Percentiles rank a stretch among this genome's conserved stretches.
These are phyloP conservation scores for Saccharomycopsis lassenensis DNA, from an alignment of 805 yeast species.

Conservation along the genomic window DNA sequence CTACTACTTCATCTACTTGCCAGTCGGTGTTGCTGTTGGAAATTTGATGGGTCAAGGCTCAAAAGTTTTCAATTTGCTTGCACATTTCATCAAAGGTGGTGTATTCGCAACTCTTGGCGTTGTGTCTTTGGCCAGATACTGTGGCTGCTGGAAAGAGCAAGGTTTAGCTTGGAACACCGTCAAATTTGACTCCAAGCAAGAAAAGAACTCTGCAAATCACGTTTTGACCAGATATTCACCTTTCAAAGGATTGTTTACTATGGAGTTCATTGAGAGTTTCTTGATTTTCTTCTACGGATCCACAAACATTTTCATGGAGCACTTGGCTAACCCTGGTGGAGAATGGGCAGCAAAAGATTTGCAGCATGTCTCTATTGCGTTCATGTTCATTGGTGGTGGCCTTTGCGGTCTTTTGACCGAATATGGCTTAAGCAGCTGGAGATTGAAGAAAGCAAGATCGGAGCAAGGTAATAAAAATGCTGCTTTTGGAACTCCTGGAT, in stretches of 20 bases:
- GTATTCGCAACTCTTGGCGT: conserved; percentile 73
- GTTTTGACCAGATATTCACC: conserved; percentile 22
- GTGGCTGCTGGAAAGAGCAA: conserved; percentile 61
- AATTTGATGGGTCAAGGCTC: conserved; percentile 56
- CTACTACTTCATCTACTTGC: conserved; percentile 44
- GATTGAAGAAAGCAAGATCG: conserved; percentile 34
- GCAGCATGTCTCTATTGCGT: conserved; percentile 86
- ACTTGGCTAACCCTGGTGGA: conserved; percentile 67
- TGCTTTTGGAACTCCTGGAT: conserved; percentile 54
- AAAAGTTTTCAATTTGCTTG: conserved; percentile 69
- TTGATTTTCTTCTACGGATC: conserved; percentile 80
- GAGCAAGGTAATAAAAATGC: too few relatives aligned
- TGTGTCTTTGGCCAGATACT: conserved; percentile 72
- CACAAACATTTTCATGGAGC: conserved; percentile 87
- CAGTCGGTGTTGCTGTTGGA: conserved; percentile 53
- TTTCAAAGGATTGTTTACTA: conserved; percentile 42
- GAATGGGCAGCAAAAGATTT: conserved; percentile 83
- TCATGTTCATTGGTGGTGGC: conserved; percentile 86
- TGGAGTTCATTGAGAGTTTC: conserved; percentile 77
- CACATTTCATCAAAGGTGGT: conserved; percentile 95
- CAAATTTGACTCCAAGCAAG: conserved; percentile 4
- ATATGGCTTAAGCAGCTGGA: conserved; percentile 50
- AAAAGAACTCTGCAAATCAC: conserved; percentile 21
- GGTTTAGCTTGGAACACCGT: conserved; percentile 88
- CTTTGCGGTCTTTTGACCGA: conserved; percentile 83